A percentile compares a stretch with the other conserved stretches of the same genome.
Evolutionary conservation across 306 rosid genomes (phyloP).

Genomic region (Lablab purpureus): DNA sequence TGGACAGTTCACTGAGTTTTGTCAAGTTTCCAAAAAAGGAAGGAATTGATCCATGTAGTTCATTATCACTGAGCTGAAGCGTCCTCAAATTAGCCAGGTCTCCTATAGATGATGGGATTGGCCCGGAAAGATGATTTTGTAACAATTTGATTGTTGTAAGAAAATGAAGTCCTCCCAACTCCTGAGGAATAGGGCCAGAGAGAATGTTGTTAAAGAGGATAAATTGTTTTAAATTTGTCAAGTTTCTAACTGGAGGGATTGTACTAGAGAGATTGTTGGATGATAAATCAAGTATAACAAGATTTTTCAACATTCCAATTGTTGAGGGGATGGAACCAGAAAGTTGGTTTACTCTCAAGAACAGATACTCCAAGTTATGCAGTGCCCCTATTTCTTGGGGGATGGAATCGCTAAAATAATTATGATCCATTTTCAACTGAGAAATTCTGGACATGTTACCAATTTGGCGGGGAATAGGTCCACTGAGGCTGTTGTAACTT

Average conservation of each 20-base stretch:
- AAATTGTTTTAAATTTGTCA: constrained; percentile 33
- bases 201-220: constrained; percentile 28
- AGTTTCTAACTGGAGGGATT: constrained; percentile 43
- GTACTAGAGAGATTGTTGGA: constrained; percentile 36
- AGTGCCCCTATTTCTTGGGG: constrained; percentile 38
- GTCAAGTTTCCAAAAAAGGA: constrained; percentile 50
- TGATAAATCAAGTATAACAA: constrained; percentile 40
- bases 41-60: constrained; percentile 45
- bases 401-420: constrained; percentile 35
- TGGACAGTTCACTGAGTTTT: constrained; percentile 21
- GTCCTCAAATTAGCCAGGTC: constrained; percentile 31
- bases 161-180: constrained; percentile 37
- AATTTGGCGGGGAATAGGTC: constrained; percentile 45
- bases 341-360: neutral
- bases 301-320: constrained; percentile 43
- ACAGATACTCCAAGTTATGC: constrained; percentile 22
- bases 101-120: constrained; percentile 47
- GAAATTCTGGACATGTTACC: constrained; percentile 41
- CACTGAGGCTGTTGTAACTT: constrained; percentile 31
- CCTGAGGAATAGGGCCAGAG: constrained; percentile 43
- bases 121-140: constrained; percentile 8
- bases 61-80: constrained; percentile 12
- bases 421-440: constrained; percentile 2
- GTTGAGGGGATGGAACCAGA: constrained; percentile 40
- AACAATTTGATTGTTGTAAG: constrained; percentile 31